A percentile compares a stretch with the other conserved stretches of the same genome.
These are phyloP conservation scores for Lasiodiplodia sp. DNA, from an alignment of 2,329 filamentous ascomycete genomes.

Conservation along the genomic window DNA sequence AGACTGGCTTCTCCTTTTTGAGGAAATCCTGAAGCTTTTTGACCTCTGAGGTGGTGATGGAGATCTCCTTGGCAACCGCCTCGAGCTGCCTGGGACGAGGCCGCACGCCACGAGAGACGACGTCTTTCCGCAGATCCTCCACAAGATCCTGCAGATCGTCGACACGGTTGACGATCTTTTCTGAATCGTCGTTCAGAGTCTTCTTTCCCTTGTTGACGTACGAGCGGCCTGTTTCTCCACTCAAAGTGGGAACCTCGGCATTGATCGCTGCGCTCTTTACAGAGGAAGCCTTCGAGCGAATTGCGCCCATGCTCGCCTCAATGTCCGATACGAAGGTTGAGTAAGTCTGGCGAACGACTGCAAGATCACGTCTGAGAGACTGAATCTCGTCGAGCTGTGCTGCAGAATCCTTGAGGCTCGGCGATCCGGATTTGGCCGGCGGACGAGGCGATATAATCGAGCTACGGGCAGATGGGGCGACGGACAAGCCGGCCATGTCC, in stretches of 20 bases:
- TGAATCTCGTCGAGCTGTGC: slow-evolving; percentile 80
- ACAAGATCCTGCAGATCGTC: slow-evolving; percentile 98
- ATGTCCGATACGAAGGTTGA: slow-evolving; percentile 89
- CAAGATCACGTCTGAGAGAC: slow-evolving; percentile 83
- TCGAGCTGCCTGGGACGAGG: slow-evolving; percentile 91
- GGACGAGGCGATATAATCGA: slow-evolving; percentile 43
- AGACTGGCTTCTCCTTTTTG: slow-evolving; percentile 89
- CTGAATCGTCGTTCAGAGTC: slow-evolving; percentile 83
- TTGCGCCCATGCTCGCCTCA: slow-evolving; percentile 81
- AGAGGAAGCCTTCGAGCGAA: slow-evolving; percentile 80
- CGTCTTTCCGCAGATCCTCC: slow-evolving; percentile 96
- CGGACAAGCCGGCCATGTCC: slow-evolving; percentile 76
- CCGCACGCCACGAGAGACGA: slow-evolving; percentile 89
- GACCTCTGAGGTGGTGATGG: slow-evolving; percentile 79
- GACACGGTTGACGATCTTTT: slow-evolving; percentile 87
- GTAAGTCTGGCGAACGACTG: slow-evolving; percentile 91
- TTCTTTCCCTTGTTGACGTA: slow-evolving; percentile 91
- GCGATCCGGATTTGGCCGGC: slow-evolving; percentile 37
- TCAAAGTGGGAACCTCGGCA: slow-evolving; percentile 72
- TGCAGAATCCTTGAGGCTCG: slow-evolving; percentile 49
- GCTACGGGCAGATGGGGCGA: slow-evolving; percentile 48
- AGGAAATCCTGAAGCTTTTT: slow-evolving; percentile 95
- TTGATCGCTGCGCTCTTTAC: slow-evolving; percentile 80
- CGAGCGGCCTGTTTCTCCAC: slow-evolving; percentile 79
- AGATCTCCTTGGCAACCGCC: slow-evolving; percentile 86